Evolutionary conservation across 768 basidiomycete genomes (phyloP), one percentile per base, ranked within the genome.

Genomic region (Russula vinacea): DNA sequence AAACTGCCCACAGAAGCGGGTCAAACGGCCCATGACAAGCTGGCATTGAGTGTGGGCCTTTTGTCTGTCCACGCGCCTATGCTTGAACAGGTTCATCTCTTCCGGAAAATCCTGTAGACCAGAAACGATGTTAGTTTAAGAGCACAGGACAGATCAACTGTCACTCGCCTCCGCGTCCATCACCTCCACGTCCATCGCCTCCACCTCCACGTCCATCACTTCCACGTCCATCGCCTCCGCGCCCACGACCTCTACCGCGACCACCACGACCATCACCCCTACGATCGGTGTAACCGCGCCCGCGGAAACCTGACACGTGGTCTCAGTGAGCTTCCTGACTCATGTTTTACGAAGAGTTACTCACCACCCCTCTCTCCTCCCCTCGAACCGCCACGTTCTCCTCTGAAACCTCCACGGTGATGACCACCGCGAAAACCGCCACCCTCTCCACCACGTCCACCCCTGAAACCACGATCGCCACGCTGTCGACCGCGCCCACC

Each of bases 371-470:
- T 56, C 17, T 61, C 56, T 13, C 66, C 70, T 44, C 75, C 73
- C 22, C 74, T 67, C 17, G 68, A 71, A 40, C 74, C 72, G 29
- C 74, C 73, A 17, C 74, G 69, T 54, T 64, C 67, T 11, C 74
- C 74, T 54, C 74, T 58, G 67, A 66, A 70, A 54, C 79, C 78
- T 44, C 83, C 81, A 57, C 83, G 80, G 55, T 32, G 56, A 49
- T 37, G 56, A 47, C 80, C 79, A 55, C 80, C 79, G 9, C 83
- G 63, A 40, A 51, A 39, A 17, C 26, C 71, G 2, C 72, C 62
- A 68, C 62, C 69, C 13, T 69, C 69, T 37, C 62, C 69, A 40
- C 62, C 56, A 16, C 60, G 57, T 3, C 69, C 59, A n/a, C 67
- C 60, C 39, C 66, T 55, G 53, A 22, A 45, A 54, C 53, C 58